Evolutionary conservation across 371 early-diverging fungal genomes (phyloP), one percentile per base, ranked within the genome.

Genomic region (Mortierella sp.): DNA sequence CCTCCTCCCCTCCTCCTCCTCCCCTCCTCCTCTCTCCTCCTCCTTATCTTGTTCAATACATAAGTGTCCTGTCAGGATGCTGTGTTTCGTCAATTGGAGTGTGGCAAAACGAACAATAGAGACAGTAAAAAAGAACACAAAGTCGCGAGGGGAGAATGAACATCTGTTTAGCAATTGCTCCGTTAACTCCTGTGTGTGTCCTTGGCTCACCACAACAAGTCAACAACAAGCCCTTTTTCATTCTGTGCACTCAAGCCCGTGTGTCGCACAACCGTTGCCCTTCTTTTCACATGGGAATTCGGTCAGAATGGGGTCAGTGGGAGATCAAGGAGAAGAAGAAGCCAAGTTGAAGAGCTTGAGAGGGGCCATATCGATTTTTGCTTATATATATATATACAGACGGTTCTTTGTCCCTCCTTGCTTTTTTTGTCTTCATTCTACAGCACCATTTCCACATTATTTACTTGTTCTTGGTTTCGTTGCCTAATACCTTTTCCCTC

Each of bases 221-320:
- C 55, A 60, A 60, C 38, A 21, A 65, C 19, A 65, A 38, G 65
- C 65, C 65, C n/a, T 28, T 57, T 44, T n/a, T n/a, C 34, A 5
- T 11, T 47, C n/a, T 47, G 9, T 45, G 19, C 21, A n/a, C 42
- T 47, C 42, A 28, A 26, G 26, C 0, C 45, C 45, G 9, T 48
- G 11, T 50, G 57, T 42, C 2, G 57, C 11, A 21, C n/a, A 9
- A 24, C 21, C 55, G 3, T n/a, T 26, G 16, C 34, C 60, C 42
- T 42, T 42, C 24, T 68, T 42, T 68, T 68, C 68, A 68, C 68
- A 68, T 68, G 68, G 68, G 8, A 68, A 34, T 68, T 55, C 44
- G 10, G 68, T 68, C 68, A 65, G 68, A 42, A 24, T 38, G 68
- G 68, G 68, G 68, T 68, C 68, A 42, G 3, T 34, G 65, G 16